Base-by-base conservation (phyloP, 331 rosid genomes). In the Quercus phellos region DNA sequence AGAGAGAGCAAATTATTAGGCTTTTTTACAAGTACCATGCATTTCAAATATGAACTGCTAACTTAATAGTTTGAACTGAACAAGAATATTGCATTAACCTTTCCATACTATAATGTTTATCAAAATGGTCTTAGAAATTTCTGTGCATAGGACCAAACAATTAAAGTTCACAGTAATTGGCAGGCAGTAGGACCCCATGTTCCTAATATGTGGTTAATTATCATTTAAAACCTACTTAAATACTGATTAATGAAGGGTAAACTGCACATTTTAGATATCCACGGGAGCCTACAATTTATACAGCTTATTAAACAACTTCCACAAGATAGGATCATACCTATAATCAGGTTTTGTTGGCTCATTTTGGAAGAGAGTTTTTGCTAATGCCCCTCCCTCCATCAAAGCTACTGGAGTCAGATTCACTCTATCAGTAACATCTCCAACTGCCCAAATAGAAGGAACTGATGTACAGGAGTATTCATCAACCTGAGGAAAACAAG, bases 321-420 rank as follows among this genome's bases (percentile, higher is more conserved):
- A 0, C 26, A 66, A 6, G 71, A 66, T 59, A 35, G 71, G 50
- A 72, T 72, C 38, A 78, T 90, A 93, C 99, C 96, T 91, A 81
- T 93, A 91, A 77, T 89, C 91, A 75, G 99, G 98, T 83, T 91
- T 95, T 81, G 99, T 89, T 75, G 94, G 99, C 78, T 84, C 92
- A 86, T 93, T 85, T 78, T 55, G 90, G 68, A 93, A 93, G 68
- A 95, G 51, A 1, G 99, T 93, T 88, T 90, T 95, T 16, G 91
- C 81, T 43, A 95, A 81, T 56, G 99, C 97, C 76, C 82, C 80
- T 77, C 98, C 99, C 84, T 93, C 99, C 99, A 95, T 95, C 88
- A 95, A 88, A 88, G 99, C 99, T 84, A 95, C 90, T 17, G 99
- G 99, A 70, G 99, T 95, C 76, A 95, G 97, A 85, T 95, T 95